These are phyloP conservation scores for Amanita pallidorosea DNA, from an alignment of 768 basidiomycete genomes.

Conservation along the genomic window DNA sequence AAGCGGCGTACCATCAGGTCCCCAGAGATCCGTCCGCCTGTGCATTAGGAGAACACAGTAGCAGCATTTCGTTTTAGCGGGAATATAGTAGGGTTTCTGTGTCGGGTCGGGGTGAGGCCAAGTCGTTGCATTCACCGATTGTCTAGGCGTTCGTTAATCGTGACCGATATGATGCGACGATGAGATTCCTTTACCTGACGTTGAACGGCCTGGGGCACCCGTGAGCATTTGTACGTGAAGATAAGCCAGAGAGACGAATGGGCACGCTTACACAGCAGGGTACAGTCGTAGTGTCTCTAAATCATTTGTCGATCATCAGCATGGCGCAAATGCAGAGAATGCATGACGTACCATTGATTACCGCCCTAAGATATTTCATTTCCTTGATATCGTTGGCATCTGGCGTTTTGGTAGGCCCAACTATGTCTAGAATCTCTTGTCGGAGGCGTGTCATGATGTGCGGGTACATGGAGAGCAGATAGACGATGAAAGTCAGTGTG, in stretches of 20 bases:
- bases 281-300: constrained; percentile 45
- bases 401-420: constrained; percentile 38
- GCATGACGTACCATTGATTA: constrained; percentile 42
- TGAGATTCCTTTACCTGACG: constrained; percentile 21
- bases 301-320: neutral
- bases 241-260: neutral
- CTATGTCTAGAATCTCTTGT: constrained; percentile 41
- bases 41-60: constrained; percentile 63
- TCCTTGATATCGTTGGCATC: constrained; percentile 46
- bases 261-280: constrained; percentile 36
- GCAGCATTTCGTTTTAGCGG: constrained; percentile 33
- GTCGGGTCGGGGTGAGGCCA: constrained; percentile 34
- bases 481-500: constrained; percentile 30
- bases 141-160: constrained; percentile 18
- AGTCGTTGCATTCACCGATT: constrained; percentile 35
- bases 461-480: constrained; percentile 42
- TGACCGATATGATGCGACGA: neutral
- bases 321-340: neutral
- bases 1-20: constrained; percentile 44
- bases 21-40: constrained; percentile 56
- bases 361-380: constrained; percentile 55
- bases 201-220: constrained; percentile 32
- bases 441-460: constrained; percentile 35
- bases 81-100: constrained; percentile 43
- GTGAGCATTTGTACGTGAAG: neutral